phyloP scores from a whole-genome alignment of 768 basidiomycete species.

The Mycena rosella region DNA sequence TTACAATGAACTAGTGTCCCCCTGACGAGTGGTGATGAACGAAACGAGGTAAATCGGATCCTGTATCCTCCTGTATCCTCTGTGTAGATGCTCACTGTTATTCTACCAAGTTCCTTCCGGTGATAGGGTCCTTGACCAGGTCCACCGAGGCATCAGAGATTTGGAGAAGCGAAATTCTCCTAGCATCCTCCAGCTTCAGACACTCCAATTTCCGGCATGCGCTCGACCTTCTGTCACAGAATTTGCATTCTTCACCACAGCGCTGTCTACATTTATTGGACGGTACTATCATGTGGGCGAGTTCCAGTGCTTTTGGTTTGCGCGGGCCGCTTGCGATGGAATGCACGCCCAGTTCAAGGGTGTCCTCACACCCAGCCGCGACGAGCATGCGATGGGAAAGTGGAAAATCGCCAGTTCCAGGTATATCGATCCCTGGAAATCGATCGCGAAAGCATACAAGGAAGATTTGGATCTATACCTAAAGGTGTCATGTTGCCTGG shows the following conservation, averaged over 20 bases:
- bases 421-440: conserved; percentile 12
- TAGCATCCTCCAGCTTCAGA: conserved; percentile 15
- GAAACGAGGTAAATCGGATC: not conserved
- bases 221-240: conserved; percentile 12
- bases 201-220: conserved; percentile 16
- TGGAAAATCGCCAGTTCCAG: conserved; percentile 16
- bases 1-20: too few species aligned
- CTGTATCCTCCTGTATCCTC: not conserved
- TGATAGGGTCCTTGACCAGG: conserved; percentile 11
- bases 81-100: not conserved
- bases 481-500: conserved; percentile 1
- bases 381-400: not conserved
- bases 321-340: conserved; percentile 23
- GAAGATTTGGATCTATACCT: not conserved
- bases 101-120: conserved; percentile 3
- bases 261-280: conserved; percentile 16
- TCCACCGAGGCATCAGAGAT: conserved; percentile 21
- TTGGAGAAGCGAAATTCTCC: conserved; percentile 14
- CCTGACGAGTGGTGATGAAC: not conserved
- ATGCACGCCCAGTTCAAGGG: conserved; percentile 13
- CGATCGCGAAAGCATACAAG: conserved; percentile 12
- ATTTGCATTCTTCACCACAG: too few species aligned
- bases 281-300: conserved; percentile 19
- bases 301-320: conserved; percentile 21
- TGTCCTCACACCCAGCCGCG: not conserved